Conservation (phyloP, 257 asterid species). For the Schizonepeta tenuifolia region DNA sequence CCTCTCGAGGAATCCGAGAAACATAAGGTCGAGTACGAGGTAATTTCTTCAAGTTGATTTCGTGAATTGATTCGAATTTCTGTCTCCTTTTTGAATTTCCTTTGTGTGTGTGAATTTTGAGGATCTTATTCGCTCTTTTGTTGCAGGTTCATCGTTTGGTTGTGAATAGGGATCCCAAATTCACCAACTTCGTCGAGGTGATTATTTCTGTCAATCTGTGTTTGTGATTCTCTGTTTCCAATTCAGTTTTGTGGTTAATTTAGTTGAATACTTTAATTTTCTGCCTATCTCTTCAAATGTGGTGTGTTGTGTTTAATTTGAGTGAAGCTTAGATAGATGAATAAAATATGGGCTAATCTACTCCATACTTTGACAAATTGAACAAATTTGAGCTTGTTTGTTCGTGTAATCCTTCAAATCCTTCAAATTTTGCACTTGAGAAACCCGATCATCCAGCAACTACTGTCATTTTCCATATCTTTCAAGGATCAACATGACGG, state of each 20-base stretch:
- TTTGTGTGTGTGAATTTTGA: conserved; percentile 2
- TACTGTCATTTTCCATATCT: conserved; percentile 23
- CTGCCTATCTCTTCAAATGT: background rate
- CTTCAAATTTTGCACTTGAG: too few relatives aligned
- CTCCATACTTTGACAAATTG: too few relatives aligned
- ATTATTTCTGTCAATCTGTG: conserved; percentile 1
- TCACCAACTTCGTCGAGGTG: conserved; percentile 96
- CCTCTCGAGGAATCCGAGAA: too few relatives aligned
- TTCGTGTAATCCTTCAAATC: background rate
- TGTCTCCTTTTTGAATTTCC: too few relatives aligned
- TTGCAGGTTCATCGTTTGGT: conserved; percentile 88
- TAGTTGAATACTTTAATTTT: background rate
- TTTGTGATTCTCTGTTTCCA: conserved; percentile 1
- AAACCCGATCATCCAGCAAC: too few relatives aligned
- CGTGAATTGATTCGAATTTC: too few relatives aligned
- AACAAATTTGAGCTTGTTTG: too few relatives aligned
- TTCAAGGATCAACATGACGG: conserved; percentile 3
- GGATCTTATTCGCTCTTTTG: background rate
- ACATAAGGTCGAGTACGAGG: too few relatives aligned
- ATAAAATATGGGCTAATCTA: too few relatives aligned
- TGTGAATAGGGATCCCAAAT: conserved; percentile 88
- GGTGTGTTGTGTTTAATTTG: too few relatives aligned
- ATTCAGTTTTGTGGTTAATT: background rate
- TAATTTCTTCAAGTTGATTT: too few relatives aligned
- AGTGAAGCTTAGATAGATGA: too few relatives aligned